Conservation (phyloP, 164 flowering plant genomes). For the Umbellularia californica region DNA sequence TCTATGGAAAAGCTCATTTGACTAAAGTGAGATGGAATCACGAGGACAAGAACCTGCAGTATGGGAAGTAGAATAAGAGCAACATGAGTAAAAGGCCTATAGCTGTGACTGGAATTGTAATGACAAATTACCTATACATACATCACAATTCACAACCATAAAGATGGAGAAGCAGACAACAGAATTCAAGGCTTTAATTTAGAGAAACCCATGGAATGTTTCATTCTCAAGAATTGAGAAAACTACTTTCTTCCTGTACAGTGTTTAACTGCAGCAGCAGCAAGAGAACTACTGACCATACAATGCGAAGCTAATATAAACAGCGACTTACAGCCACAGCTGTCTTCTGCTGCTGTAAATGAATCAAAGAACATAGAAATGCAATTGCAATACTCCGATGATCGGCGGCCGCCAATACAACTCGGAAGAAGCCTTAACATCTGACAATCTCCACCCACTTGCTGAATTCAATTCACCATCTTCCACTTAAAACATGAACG, state of each 20-base stretch:
- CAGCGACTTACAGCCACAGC: neutral
- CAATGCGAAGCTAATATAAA: neutral
- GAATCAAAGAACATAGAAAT: constrained; percentile 1
- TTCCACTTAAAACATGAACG: neutral
- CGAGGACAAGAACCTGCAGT: too few relatives aligned
- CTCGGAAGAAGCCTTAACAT: neutral
- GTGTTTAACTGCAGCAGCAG: neutral
- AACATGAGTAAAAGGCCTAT: too few relatives aligned
- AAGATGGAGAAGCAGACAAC: too few relatives aligned
- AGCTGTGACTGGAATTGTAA: too few relatives aligned
- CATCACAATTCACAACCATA: too few relatives aligned
- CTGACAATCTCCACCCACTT: neutral
- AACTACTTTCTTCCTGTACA: neutral
- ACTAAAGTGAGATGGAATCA: too few relatives aligned
- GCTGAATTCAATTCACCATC: neutral
- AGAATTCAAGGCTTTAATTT: too few relatives aligned
- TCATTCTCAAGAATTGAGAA: neutral
- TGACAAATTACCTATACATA: too few relatives aligned
- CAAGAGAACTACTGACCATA: neutral
- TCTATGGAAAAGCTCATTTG: too few relatives aligned
- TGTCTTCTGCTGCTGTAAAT: neutral
- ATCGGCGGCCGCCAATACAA: neutral
- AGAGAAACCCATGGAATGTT: too few relatives aligned
- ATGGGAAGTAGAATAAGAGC: too few relatives aligned
- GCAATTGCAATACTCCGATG: neutral